A percentile compares a stretch with the other conserved stretches of the same genome.
Conservation (phyloP, 1,139 yeast species). For the Magnusiomyces fungicola region DNA sequence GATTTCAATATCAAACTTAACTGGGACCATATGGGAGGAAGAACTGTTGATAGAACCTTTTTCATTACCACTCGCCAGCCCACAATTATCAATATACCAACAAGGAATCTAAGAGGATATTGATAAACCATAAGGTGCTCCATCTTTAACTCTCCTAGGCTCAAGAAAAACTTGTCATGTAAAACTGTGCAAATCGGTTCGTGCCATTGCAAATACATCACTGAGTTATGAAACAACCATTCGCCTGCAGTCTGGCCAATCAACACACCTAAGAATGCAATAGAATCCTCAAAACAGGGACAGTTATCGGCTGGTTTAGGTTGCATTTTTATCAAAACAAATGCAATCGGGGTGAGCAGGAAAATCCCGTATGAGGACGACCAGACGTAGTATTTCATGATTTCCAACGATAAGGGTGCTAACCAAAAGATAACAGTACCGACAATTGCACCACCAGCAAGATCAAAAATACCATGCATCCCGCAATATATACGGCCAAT, state of each 20-base stretch:
- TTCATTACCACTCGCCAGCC: too few species aligned
- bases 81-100: too few species aligned
- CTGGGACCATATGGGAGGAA: too few species aligned
- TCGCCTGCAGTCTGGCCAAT: conserved; percentile 62
- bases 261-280: conserved; percentile 86
- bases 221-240: conserved; percentile 35
- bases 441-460: conserved; percentile 54
- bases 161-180: too few species aligned
- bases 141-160: too few species aligned
- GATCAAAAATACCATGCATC: conserved; percentile 90
- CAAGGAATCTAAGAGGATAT: too few species aligned
- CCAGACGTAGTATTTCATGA: conserved; percentile 22
- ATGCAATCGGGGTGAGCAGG: conserved; percentile 31
- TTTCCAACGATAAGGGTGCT: conserved; percentile 18
- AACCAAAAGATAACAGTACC: conserved; percentile 41
- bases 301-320: conserved; percentile 89
- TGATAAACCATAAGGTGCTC: too few species aligned
- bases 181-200: too few species aligned
- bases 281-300: conserved; percentile 94
- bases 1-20: too few species aligned
- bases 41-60: too few species aligned
- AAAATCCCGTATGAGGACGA: conserved; percentile 33
- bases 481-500: conserved; percentile 90
- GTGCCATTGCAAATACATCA: too few species aligned
- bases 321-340: conserved; percentile 51